phyloP scores from a whole-genome alignment of 192 early-diverging fungal genomes.

The Backusella parvicylindrica region DNA sequence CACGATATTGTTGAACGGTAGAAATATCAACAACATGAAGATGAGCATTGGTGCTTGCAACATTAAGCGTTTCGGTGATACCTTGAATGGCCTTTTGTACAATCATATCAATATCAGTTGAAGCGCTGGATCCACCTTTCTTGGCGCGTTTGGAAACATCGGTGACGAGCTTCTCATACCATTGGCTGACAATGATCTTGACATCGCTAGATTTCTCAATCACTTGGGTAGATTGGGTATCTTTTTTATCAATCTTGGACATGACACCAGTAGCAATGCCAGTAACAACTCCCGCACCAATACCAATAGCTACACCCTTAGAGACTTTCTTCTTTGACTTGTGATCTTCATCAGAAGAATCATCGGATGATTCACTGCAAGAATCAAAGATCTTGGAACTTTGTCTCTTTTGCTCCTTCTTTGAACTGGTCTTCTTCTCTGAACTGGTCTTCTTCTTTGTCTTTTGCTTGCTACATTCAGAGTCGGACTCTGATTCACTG shows the following conservation, averaged over 20 bases:
- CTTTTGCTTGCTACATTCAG: neutral
- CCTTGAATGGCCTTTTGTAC: neutral
- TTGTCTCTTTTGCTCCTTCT: neutral
- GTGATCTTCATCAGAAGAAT: neutral
- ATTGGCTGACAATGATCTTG: neutral
- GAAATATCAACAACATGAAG: neutral
- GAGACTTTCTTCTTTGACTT: neutral
- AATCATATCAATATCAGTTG: conserved; percentile 12
- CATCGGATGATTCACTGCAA: neutral
- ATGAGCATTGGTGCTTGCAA: neutral
- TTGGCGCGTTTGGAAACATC: conserved; percentile 15
- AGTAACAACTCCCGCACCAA: neutral
- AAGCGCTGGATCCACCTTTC: conserved; percentile 11
- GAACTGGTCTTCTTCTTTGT: conserved; percentile 6
- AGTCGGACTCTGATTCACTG: neutral
- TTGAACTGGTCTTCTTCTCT: neutral
- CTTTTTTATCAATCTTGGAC: neutral
- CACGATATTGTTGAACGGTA: conserved; percentile 3
- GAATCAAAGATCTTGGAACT: neutral
- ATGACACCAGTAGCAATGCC: neutral
- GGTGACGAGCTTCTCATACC: conserved; percentile 9
- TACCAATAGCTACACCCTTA: neutral
- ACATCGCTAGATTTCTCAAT: conserved; percentile 3
- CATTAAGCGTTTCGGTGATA: neutral
- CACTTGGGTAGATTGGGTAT: neutral